Conservation (phyloP, 169 alveolate species). For the Cryptosporidium bovis region DNA sequence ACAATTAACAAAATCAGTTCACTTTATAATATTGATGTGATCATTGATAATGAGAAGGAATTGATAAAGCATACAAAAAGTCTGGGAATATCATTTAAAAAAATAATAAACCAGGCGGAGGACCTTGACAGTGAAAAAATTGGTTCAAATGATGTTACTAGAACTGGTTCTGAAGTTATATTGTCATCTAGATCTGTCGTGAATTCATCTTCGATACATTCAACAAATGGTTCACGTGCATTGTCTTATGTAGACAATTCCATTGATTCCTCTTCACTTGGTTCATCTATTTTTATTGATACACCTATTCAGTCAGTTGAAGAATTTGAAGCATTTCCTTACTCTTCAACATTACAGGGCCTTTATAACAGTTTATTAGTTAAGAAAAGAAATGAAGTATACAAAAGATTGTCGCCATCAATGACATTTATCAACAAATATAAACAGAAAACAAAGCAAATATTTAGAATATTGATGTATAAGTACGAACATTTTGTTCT, state of each 20-base stretch:
- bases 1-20: conserved; percentile 34
- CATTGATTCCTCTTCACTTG: conserved; percentile 49
- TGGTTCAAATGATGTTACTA: conserved; percentile 2
- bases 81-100: conserved; percentile 39
- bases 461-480: conserved; percentile 30
- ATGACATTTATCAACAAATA: conserved; percentile 51
- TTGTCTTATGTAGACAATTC: conserved; percentile 49
- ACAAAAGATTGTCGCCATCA: conserved; percentile 45
- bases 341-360: conserved; percentile 47
- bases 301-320: conserved; percentile 41
- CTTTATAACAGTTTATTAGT: conserved; percentile 26
- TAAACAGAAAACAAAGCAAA: conserved; percentile 19
- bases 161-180: conserved; percentile 13
- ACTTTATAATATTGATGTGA: conserved; percentile 35
- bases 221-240: conserved; percentile 34
- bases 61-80: conserved; percentile 44
- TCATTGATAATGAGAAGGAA: conserved; percentile 59
- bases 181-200: conserved; percentile 44
- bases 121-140: neutral
- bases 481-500: conserved; percentile 46
- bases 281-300: conserved; percentile 41
- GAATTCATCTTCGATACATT: conserved; percentile 11
- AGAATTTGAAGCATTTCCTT: conserved; percentile 49
- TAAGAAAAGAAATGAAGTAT: conserved; percentile 40
- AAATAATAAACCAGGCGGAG: conserved; percentile 24